These are phyloP conservation scores for Fraxinus dipetala DNA, from an alignment of 305 asterid genomes.

Conservation along the genomic window DNA sequence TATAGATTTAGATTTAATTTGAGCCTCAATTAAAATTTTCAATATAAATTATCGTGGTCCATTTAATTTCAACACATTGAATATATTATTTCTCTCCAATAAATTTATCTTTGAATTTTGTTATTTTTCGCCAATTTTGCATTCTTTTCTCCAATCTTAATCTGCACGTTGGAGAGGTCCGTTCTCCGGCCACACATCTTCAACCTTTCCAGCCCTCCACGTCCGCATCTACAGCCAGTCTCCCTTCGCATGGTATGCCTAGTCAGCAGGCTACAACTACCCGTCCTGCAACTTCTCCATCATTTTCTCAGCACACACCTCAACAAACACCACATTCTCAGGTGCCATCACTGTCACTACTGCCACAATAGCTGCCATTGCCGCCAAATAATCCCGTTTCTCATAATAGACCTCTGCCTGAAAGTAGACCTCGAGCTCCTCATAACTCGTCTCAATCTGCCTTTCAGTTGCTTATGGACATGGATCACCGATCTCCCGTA, in stretches of 20 bases:
- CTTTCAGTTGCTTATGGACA: slow-evolving; percentile 29
- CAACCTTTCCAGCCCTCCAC: slow-evolving; percentile 28
- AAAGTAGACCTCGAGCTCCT: slow-evolving; percentile 12
- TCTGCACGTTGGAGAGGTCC: slow-evolving; percentile 29
- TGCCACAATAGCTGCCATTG: slow-evolving; percentile 14
- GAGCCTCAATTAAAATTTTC: too few relatives aligned
- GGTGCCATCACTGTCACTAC: slow-evolving; percentile 19
- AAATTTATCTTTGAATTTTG: too few relatives aligned
- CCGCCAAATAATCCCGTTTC: slow-evolving; percentile 18
- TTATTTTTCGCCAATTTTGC: too few relatives aligned
- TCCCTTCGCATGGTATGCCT: slow-evolving; percentile 18
- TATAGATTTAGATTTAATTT: too few relatives aligned
- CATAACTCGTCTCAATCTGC: slow-evolving; percentile 25
- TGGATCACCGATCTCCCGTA: slow-evolving; percentile 30
- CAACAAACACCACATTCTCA: slow-evolving; percentile 17
- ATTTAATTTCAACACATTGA: too few relatives aligned
- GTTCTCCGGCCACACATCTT: slow-evolving; percentile 38
- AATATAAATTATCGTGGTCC: too few relatives aligned
- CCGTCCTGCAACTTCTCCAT: not conserved
- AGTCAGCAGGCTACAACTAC: slow-evolving; percentile 21
- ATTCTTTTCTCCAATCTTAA: too few relatives aligned
- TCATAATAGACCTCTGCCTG: slow-evolving; percentile 17
- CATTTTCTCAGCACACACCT: slow-evolving; percentile 22
- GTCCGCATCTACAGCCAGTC: not conserved
- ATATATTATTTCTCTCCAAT: too few relatives aligned